phyloP scores from a whole-genome alignment of 352 stramenopile species.

The Phytophthora pistaciae region DNA sequence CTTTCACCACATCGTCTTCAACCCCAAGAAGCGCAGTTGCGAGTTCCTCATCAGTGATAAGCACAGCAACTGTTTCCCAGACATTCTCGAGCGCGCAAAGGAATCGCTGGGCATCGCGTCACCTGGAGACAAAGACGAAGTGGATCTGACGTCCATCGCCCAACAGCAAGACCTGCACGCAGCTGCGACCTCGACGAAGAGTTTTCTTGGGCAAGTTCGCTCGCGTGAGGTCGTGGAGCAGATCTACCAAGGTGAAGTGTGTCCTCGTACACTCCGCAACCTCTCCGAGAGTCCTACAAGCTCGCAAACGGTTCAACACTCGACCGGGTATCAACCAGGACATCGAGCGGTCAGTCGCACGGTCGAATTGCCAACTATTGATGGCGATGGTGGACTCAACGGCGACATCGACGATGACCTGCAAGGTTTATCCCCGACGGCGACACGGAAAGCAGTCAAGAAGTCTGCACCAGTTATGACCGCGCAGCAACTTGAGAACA shows the following conservation, averaged over 20 bases:
- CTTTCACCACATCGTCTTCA: slow-evolving; percentile 84
- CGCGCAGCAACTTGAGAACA: slow-evolving; percentile 31
- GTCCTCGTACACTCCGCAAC: slow-evolving; percentile 44
- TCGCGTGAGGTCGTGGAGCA: slow-evolving; percentile 48
- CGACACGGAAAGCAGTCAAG: slow-evolving; percentile 12
- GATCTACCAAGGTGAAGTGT: slow-evolving; percentile 58
- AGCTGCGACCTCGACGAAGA: slow-evolving; percentile 32
- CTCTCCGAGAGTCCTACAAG: slow-evolving; percentile 15
- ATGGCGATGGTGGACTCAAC: neutral
- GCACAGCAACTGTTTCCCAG: slow-evolving; percentile 57
- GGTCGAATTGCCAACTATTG: neutral
- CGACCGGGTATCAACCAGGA: neutral
- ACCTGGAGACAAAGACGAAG: slow-evolving; percentile 3
- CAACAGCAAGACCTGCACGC: slow-evolving; percentile 43
- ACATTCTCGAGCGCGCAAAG: slow-evolving; percentile 54
- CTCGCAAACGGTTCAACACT: slow-evolving; percentile 11
- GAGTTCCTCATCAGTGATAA: slow-evolving; percentile 63
- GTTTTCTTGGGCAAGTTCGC: slow-evolving; percentile 53
- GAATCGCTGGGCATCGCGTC: slow-evolving; percentile 45
- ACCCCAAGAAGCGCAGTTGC: slow-evolving; percentile 47
- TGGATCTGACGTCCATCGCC: slow-evolving; percentile 19
- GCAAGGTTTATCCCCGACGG: slow-evolving; percentile 2
- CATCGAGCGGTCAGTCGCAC: neutral
- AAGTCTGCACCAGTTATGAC: slow-evolving; percentile 12
- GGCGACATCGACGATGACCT: neutral